These are phyloP conservation scores for Cladosporium sp. DNA, from an alignment of 2,329 filamentous ascomycete species.

Conservation along the genomic window DNA sequence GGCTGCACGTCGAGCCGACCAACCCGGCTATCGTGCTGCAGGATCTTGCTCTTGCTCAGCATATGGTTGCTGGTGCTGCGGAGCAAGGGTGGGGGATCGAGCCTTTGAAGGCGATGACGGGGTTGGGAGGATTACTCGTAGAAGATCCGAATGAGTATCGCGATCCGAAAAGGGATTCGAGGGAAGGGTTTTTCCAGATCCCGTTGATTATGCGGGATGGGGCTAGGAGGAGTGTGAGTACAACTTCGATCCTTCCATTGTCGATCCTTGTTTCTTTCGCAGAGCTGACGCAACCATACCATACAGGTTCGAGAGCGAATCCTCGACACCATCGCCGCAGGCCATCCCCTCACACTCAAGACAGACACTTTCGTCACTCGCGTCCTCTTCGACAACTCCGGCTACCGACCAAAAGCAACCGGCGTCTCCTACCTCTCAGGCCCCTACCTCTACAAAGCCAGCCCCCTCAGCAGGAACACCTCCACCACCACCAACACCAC, in stretches of 20 bases:
- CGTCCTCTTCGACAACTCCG: constrained; percentile 55
- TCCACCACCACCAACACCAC: constrained; percentile 18
- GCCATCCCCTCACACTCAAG: constrained; percentile 56
- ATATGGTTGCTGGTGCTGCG: constrained; percentile 23
- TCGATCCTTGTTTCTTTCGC: background rate
- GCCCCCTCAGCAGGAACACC: constrained; percentile 30
- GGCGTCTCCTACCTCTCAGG: constrained; percentile 47
- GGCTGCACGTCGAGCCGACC: constrained; percentile 27
- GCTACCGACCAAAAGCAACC: constrained; percentile 44
- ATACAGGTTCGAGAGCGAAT: constrained; percentile 56
- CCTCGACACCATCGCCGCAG: constrained; percentile 49
- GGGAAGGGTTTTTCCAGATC: constrained; percentile 57
- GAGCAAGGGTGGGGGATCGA: constrained; percentile 33
- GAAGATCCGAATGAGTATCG: constrained; percentile 43
- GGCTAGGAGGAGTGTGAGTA: constrained; percentile 39
- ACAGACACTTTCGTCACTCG: constrained; percentile 66
- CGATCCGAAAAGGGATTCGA: constrained; percentile 46
- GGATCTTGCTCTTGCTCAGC: constrained; percentile 20
- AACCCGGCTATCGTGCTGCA: constrained; percentile 26
- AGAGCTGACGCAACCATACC: too few species aligned
- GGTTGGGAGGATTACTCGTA: constrained; percentile 48
- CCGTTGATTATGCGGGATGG: constrained; percentile 53
- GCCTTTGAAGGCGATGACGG: constrained; percentile 43
- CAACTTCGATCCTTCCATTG: background rate
- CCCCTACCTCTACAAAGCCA: constrained; percentile 41